Percentiles rank a stretch among this genome's conserved stretches.
phyloP scores from a whole-genome alignment of 768 basidiomycete species.

The Mycena rebaudengoi region DNA sequence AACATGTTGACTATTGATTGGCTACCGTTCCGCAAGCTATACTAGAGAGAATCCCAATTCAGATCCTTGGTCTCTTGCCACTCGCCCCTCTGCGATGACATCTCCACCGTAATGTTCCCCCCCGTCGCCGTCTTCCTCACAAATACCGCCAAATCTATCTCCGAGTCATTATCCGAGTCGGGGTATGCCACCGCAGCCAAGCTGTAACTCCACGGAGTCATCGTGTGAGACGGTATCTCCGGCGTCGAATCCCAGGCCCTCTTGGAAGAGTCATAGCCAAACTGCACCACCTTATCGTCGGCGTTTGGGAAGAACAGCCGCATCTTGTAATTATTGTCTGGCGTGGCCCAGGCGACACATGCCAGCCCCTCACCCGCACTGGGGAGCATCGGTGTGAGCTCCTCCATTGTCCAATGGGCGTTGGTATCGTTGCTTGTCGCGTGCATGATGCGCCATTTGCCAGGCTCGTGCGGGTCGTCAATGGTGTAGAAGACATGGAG shows the following conservation, averaged over 20 bases:
- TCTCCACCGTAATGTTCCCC: not conserved
- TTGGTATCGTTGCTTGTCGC: not conserved
- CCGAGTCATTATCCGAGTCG: too few relatives aligned
- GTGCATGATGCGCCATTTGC: not conserved
- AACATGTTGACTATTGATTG: too few relatives aligned
- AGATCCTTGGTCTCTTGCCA: too few relatives aligned
- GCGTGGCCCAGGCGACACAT: not conserved
- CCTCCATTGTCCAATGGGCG: not conserved
- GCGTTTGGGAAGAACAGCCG: not conserved
- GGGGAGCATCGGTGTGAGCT: not conserved
- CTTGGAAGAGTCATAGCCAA: not conserved
- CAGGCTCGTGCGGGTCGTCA: too few relatives aligned
- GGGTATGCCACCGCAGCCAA: too few relatives aligned
- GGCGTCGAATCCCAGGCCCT: not conserved
- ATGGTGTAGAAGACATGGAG: too few relatives aligned
- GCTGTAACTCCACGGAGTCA: too few relatives aligned
- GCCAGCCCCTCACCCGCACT: not conserved
- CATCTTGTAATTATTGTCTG: not conserved
- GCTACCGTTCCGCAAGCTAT: too few relatives aligned
- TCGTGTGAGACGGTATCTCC: too few relatives aligned
- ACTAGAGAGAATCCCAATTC: too few relatives aligned
- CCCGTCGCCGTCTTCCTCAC: not conserved
- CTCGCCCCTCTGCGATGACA: not conserved
- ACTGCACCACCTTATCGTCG: not conserved
- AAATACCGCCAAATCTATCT: not conserved